Evolutionary conservation across 768 basidiomycete genomes (phyloP), one percentile per base, ranked within the genome.

Genomic region (Rubroboletus satanas): DNA sequence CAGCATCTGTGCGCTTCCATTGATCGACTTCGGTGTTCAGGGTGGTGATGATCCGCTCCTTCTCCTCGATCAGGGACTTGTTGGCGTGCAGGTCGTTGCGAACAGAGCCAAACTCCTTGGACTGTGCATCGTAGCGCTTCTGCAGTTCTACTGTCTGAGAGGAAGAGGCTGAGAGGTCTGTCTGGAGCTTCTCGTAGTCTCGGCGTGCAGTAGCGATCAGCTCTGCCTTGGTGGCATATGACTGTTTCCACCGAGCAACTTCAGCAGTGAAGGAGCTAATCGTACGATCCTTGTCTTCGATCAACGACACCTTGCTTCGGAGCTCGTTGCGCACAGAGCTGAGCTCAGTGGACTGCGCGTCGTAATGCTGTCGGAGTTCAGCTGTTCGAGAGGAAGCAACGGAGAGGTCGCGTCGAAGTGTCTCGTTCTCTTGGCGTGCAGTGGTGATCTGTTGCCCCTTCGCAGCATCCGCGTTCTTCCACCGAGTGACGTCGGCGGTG

Each of bases 141-240:
- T 47, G 33, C 14, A 58, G 45, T 21, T 18, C 39, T 23, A 12
- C n/a, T 5, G 8, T 29, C 41, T 44, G 38, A 7, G 58, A 49
- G 21, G 35, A n/a, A n/a, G n/a, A n/a, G n/a, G n/a, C n/a, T n/a
- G n/a, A 28, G 36, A 42, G 5, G 7, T 50, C 51, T 8, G 8
- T 31, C 17, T 45, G 39, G 5, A 59, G 48, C 17, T 47, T 42
- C 39, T 58, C 56, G 9, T 43, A 33, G 10, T 52, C 36, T 7
- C n/a, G 29, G 44, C 23, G 36, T 2, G 31, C 29, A n/a, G 15
- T 33, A 14, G 55, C 7, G 45, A 54, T 9, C 31, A 54, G 39
- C 15, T 48, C 39, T 17, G n/a, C 12, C 23, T 41, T 52, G 1
- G 18, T 15, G 23, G 32, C 28, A 36, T 56, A 51, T 1, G 45